Conservation (phyloP, 163 green algal species). For the Scenedesmus sp. region DNA sequence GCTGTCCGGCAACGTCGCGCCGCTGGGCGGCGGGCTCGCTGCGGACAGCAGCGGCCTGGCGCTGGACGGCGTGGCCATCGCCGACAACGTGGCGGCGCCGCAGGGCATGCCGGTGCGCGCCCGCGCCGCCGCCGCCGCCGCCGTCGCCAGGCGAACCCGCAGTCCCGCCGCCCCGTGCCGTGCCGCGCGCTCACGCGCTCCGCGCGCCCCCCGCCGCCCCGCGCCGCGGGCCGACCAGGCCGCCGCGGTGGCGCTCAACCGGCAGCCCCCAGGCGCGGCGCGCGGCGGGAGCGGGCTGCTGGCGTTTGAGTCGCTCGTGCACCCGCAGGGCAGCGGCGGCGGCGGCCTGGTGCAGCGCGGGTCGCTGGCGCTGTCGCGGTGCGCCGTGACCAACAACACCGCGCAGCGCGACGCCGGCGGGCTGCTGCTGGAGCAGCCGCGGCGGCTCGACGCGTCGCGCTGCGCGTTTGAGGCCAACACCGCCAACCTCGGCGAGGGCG, state of each 20-base stretch:
- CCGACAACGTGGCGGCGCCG: not conserved
- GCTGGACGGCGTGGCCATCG: not conserved
- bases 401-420: not conserved
- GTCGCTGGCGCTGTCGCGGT: not conserved
- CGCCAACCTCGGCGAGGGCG: not conserved
- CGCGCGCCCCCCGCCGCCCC: too few relatives aligned
- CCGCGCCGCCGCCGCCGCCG: too few relatives aligned
- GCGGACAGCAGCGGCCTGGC: slow-evolving; percentile 4
- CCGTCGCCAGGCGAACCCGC: too few relatives aligned
- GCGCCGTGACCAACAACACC: not conserved
- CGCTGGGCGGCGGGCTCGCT: not conserved
- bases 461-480: not conserved
- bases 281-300: too few relatives aligned
- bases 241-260: too few relatives aligned
- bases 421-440: not conserved
- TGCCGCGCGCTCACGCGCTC: too few relatives aligned
- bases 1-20: not conserved
- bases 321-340: not conserved
- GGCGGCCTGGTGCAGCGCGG: slow-evolving; percentile 6
- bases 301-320: not conserved
- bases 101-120: too few relatives aligned
- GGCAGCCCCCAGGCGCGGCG: too few relatives aligned
- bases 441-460: not conserved
- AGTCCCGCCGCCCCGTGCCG: too few relatives aligned
- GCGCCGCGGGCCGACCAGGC: too few relatives aligned